Evolutionary conservation across 371 early-diverging fungal species (phyloP), one percentile per base, ranked within the genome.

Genomic region (Mucor racemosus): DNA sequence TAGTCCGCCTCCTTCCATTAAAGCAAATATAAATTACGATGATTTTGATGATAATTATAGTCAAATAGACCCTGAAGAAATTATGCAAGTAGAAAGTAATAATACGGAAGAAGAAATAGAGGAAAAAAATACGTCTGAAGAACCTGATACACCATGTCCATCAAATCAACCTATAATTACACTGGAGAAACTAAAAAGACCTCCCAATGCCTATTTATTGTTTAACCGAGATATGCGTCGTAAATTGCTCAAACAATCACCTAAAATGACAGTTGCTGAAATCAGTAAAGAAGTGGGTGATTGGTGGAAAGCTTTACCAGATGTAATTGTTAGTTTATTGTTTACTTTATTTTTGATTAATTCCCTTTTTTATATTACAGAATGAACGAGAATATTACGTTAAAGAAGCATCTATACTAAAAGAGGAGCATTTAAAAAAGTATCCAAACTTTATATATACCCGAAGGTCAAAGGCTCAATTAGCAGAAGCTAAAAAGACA

Each of bases 391-490:
- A 76, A n/a, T 61, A 60, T 61, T 85, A 85, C 63, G 67, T 77
- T 21, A 63, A 72, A 53, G 69, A 76, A 59, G 87, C 88, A 21
- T 74, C 79, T 4, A 67, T 79, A 33, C 60, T 92, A 31, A 90
- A 91, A 65, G 78, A 87, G 35, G 82, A 87, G 58, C 87, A 87
- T 57, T 70, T 87, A 56, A 80, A 84, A 64, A 82, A 86, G 33
- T 78, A 91, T 61, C 87, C 91, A 7, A 81, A 88, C 39, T 83
- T 87, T 55, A 81, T 88, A 8, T 88, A 90, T 63, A 86, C 82
- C 15, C 91, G 89, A 40, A 79, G 86, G 55, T 88, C 91, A 58
- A 87, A 87, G 65, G 84, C 86, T 0, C 85, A 88, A 66, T 68
- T 88, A 59, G 81, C 80, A 42, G 80, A 81, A 58, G 66, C 66